These are phyloP conservation scores for Coffea humblotiana DNA, from an alignment of 305 asterid species.

Conservation along the genomic window DNA sequence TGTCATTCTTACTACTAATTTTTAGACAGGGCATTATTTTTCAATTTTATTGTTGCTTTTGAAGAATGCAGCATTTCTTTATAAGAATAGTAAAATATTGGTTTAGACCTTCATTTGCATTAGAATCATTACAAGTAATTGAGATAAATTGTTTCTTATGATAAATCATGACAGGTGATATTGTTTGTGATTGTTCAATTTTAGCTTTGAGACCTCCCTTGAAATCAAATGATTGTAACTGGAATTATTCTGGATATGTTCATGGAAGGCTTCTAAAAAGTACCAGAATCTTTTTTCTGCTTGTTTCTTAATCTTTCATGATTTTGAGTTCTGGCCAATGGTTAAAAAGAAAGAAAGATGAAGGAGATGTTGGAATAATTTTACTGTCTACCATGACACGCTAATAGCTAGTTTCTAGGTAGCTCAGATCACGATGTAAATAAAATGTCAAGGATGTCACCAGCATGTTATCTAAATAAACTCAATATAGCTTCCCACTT, in stretches of 20 bases:
- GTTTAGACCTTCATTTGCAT: neutral
- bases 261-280: neutral
- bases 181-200: neutral
- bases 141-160: neutral
- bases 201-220: neutral
- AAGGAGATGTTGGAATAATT: neutral
- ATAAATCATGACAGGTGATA: neutral
- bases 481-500: neutral
- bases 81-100: neutral
- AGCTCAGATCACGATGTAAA: neutral
- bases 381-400: neutral
- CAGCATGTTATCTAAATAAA: constrained; percentile 24
- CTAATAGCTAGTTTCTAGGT: neutral
- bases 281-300: neutral
- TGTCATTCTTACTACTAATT: too few relatives aligned
- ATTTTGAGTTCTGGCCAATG: neutral
- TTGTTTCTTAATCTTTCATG: neutral
- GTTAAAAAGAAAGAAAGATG: constrained; percentile 26
- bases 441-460: neutral
- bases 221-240: neutral
- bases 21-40: too few relatives aligned
- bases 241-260: neutral
- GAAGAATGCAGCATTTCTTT: neutral
- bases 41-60: neutral
- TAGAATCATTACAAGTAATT: neutral